Evolutionary conservation across 2,329 filamentous ascomycete genomes (phyloP), one percentile per base, ranked within the genome.

Genomic region (Bipolaris zeicola): DNA sequence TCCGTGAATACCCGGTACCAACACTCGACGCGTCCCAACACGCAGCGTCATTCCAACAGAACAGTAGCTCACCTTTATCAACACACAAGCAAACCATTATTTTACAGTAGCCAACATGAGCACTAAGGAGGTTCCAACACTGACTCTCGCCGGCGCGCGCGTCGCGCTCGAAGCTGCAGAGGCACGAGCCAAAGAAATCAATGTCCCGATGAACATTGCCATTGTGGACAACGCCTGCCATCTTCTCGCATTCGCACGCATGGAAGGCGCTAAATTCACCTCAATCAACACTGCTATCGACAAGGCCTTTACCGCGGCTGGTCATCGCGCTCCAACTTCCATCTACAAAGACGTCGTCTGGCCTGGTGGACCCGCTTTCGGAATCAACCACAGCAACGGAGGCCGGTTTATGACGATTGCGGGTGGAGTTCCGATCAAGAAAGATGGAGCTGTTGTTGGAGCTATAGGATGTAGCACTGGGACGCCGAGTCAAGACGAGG

Each of bases 201-300:
- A 66, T 16, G 63, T 78, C 5, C 69, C 67, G 31, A 82, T 81
- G 81, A 82, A 82, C 73, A 82, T 82, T 55, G 80, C 80, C 55
- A 69, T 82, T 53, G 76, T 81, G 53, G 80, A 82, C 65, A 63
- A 71, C 28, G 73, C 76, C 28, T 75, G 77, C 36, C 78, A 81
- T 54, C 77, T 82, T 39, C 71, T 82, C 33, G 76, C 77, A 61
- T 82, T 82, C 67, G 70, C 69, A 16, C 78, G 80, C 63, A 81
- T 81, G 78, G 79, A 80, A 61, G 75, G 71, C 55, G 79, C 80
- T 18, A 82, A 82, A 60, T 63, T 81, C 13, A 82, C 80, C n/a
- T 79, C 83, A 3, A 66, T 69, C 64, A 83, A 85, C 70, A 82
- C 89, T 68, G 82, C 85, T 0, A 88, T 90, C 13, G 86, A 88